These are phyloP conservation scores for Yamadazyma ubonensis DNA, from an alignment of 805 yeast genomes.

Conservation along the genomic window DNA sequence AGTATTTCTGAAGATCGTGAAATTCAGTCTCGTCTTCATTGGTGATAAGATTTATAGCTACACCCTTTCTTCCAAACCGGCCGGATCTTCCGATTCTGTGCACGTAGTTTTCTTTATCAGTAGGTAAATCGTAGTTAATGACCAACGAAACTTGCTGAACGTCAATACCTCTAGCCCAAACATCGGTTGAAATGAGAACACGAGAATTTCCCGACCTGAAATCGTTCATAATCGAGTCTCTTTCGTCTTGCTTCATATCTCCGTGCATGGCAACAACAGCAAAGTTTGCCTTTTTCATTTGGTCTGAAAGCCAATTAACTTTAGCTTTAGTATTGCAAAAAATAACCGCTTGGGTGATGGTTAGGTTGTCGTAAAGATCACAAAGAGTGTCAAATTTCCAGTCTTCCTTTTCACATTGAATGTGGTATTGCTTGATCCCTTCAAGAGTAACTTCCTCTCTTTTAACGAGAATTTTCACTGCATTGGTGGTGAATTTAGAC, in stretches of 20 bases:
- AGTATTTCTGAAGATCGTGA: conserved; percentile 67
- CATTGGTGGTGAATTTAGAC: conserved; percentile 86
- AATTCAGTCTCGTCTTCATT: conserved; percentile 70
- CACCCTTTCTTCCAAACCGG: conserved; percentile 98
- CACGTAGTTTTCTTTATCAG: conserved; percentile 90
- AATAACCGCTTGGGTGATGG: conserved; percentile 96
- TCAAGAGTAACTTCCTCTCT: conserved; percentile 91
- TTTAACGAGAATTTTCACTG: conserved; percentile 91
- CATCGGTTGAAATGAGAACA: conserved; percentile 92
- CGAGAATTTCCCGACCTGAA: conserved; percentile 93
- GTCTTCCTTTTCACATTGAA: conserved; percentile 88
- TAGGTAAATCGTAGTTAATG: conserved; percentile 91
- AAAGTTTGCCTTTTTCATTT: conserved; percentile 77
- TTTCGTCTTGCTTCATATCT: conserved; percentile 91
- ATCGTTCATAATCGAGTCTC: conserved; percentile 93
- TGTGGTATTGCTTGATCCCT: conserved; percentile 90
- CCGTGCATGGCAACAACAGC: conserved; percentile 97
- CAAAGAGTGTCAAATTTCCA: conserved; percentile 94
- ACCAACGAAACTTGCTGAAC: conserved; percentile 97
- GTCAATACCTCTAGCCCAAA: conserved; percentile 98
- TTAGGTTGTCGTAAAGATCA: conserved; percentile 90
- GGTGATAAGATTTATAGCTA: conserved; percentile 92
- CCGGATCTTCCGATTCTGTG: conserved; percentile 99
- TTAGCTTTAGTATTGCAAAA: conserved; percentile 96
- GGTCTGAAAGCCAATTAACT: conserved; percentile 86